These are phyloP conservation scores for Apiospora rasikravindrae DNA, from an alignment of 2,329 filamentous ascomycete genomes.

Conservation along the genomic window DNA sequence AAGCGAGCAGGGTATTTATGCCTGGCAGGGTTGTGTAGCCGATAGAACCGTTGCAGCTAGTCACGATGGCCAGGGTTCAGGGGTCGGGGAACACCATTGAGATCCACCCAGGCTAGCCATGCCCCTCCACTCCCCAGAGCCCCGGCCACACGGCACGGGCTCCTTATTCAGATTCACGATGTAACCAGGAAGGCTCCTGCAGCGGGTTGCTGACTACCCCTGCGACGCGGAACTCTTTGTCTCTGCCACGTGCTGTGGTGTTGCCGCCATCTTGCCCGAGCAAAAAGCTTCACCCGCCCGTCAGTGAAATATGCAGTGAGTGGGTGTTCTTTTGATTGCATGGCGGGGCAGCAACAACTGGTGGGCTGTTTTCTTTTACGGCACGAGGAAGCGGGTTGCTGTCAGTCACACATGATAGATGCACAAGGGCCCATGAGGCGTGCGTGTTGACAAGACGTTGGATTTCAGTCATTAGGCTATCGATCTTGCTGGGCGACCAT, in stretches of 20 bases:
- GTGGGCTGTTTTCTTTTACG: not conserved
- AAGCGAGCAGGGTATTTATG: too few species aligned
- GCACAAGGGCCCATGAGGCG: not conserved
- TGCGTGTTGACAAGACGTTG: not conserved
- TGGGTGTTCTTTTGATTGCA: too few species aligned
- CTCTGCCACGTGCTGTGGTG: slow-evolving; percentile 5
- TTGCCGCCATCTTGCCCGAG: not conserved
- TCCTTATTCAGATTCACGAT: not conserved
- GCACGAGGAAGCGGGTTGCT: not conserved
- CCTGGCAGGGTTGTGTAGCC: not conserved
- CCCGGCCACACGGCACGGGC: too few species aligned
- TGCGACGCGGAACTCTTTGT: not conserved
- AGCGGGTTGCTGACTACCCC: not conserved
- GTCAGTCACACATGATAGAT: not conserved
- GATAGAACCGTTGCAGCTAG: not conserved
- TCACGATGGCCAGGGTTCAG: not conserved
- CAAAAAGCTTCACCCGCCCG: not conserved
- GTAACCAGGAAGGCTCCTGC: not conserved
- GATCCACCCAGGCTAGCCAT: not conserved
- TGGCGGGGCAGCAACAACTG: too few species aligned
- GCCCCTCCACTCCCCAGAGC: not conserved
- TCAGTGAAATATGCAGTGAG: too few species aligned
- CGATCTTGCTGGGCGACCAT: not conserved
- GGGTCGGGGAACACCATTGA: not conserved
- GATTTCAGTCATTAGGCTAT: not conserved